A percentile compares a stretch with the other conserved stretches of the same genome.
These are phyloP conservation scores for Penicillium antarcticum DNA, from an alignment of 495 filamentous ascomycete species.

Conservation along the genomic window DNA sequence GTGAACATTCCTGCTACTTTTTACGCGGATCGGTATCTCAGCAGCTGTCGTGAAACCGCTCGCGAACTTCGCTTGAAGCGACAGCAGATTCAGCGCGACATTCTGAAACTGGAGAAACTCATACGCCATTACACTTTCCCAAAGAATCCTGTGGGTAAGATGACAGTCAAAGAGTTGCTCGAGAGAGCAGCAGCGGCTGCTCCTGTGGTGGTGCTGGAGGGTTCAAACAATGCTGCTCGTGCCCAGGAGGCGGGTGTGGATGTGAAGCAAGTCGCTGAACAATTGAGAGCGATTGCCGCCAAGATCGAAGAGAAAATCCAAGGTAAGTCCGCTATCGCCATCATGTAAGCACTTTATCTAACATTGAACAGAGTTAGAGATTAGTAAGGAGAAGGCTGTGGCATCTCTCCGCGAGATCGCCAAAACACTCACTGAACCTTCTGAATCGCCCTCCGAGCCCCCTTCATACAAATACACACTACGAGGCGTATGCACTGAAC, in stretches of 20 bases:
- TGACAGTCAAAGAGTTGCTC: conserved; percentile 33
- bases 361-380: conserved; percentile 45
- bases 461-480: conserved; percentile 47
- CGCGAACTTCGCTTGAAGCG: conserved; percentile 45
- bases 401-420: conserved; percentile 46
- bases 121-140: conserved; percentile 30
- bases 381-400: conserved; percentile 45
- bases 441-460: conserved; percentile 42
- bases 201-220: conserved; percentile 23
- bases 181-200: conserved; percentile 33
- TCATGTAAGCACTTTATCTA: conserved; percentile 2
- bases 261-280: conserved; percentile 28
- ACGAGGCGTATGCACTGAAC: conserved; percentile 49
- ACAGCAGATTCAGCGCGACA: conserved; percentile 34
- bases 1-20: conserved; percentile 68
- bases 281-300: conserved; percentile 35
- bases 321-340: conserved; percentile 25
- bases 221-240: conserved; percentile 14
- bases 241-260: conserved; percentile 20
- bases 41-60: conserved; percentile 50
- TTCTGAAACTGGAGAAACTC: conserved; percentile 38
- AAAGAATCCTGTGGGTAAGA: conserved; percentile 12
- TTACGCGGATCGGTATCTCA: conserved; percentile 77
- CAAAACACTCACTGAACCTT: conserved; percentile 52
- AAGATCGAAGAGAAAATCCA: conserved; percentile 51